Conservation (phyloP, 441 rosid genomes). For the Brassica hybrid region DNA sequence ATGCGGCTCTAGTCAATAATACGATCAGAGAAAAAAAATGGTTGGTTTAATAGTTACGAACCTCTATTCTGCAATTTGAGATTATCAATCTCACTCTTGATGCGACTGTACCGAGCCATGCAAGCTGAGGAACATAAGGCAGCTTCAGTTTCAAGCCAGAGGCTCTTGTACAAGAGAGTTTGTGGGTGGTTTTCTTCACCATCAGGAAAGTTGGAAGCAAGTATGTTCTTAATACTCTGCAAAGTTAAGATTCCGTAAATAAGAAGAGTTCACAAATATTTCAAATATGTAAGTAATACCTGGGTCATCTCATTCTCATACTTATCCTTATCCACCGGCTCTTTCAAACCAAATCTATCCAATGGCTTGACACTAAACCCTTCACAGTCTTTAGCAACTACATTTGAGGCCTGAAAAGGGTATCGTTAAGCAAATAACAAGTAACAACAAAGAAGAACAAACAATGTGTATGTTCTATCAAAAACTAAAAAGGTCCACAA, state of each 20-base stretch:
- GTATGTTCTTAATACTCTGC: constrained; percentile 80
- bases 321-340: constrained; percentile 51
- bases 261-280: not conserved
- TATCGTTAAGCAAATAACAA: constrained; percentile 22
- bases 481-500: constrained; percentile 1
- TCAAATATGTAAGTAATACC: constrained; percentile 48
- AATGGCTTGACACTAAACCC: constrained; percentile 38
- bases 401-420: constrained; percentile 46
- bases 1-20: constrained; percentile 11
- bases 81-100: constrained; percentile 64
- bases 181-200: constrained; percentile 63
- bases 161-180: constrained; percentile 74
- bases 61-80: constrained; percentile 49
- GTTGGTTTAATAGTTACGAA: constrained; percentile 37
- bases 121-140: constrained; percentile 68
- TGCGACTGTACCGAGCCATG: constrained; percentile 67
- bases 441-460: constrained; percentile 28
- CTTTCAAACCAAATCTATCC: constrained; percentile 42
- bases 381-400: constrained; percentile 36
- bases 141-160: constrained; percentile 47
- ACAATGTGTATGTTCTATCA: constrained; percentile 16
- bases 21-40: not conserved
- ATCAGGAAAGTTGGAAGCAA: constrained; percentile 62
- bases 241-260: constrained; percentile 34
- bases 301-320: constrained; percentile 54